Conservation (phyloP, 2,329 filamentous ascomycete species). For the Fusarium subglutinans region DNA sequence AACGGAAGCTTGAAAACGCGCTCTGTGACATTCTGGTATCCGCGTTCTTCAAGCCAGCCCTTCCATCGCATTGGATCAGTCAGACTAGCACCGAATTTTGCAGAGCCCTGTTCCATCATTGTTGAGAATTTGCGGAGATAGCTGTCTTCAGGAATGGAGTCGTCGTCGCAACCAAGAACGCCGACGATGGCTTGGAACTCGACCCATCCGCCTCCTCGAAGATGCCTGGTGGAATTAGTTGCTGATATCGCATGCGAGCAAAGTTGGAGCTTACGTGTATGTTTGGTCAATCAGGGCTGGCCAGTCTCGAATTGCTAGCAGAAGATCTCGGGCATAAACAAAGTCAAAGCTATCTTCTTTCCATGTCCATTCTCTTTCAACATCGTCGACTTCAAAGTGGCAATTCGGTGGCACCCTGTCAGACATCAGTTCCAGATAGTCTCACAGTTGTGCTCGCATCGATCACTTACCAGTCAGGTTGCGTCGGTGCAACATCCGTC, state of each 20-base stretch:
- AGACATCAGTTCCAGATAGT: not conserved
- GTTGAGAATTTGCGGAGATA: slow-evolving; percentile 38
- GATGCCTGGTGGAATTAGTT: slow-evolving; percentile 14
- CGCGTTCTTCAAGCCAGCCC: slow-evolving; percentile 56
- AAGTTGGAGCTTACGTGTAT: slow-evolving; percentile 40
- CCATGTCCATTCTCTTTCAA: slow-evolving; percentile 49
- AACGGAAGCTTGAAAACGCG: slow-evolving; percentile 57
- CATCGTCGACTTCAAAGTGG: slow-evolving; percentile 50
- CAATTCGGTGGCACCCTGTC: slow-evolving; percentile 51
- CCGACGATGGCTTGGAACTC: slow-evolving; percentile 39
- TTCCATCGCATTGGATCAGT: slow-evolving; percentile 42
- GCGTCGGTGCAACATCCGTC: slow-evolving; percentile 34
- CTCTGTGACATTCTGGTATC: slow-evolving; percentile 60
- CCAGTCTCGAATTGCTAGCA: slow-evolving; percentile 45
- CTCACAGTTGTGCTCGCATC: not conserved
- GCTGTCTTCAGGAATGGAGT: slow-evolving; percentile 35
- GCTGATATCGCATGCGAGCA: rapidly evolving
- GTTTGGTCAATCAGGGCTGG: slow-evolving; percentile 47
- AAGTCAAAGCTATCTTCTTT: slow-evolving; percentile 50
- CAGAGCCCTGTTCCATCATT: slow-evolving; percentile 43
- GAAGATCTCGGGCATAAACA: slow-evolving; percentile 46
- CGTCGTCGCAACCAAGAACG: slow-evolving; percentile 34
- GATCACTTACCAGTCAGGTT: slow-evolving; percentile 27
- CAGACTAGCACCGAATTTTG: slow-evolving; percentile 43
- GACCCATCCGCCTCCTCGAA: slow-evolving; percentile 29